A percentile compares a stretch with the other conserved stretches of the same genome.
These are phyloP conservation scores for Cornus florida DNA, from an alignment of 148 eudicot species.

Conservation along the genomic window DNA sequence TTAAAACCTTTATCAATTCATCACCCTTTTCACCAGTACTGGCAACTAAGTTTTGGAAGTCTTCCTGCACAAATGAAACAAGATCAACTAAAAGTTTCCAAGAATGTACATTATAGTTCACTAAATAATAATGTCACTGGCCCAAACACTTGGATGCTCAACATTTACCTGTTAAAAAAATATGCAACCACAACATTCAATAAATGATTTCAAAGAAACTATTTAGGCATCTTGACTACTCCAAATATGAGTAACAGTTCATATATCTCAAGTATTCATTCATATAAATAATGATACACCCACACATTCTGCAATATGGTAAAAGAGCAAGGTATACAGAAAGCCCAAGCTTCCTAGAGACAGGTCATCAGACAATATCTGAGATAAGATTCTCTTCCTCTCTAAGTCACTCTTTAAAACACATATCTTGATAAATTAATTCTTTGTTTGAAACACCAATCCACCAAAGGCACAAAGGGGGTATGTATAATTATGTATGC, in stretches of 20 bases:
- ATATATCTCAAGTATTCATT: background rate
- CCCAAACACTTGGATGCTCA: background rate
- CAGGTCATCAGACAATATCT: too few species aligned
- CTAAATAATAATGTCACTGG: background rate
- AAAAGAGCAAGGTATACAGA: background rate
- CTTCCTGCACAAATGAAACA: conserved; percentile 53
- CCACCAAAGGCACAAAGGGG: background rate
- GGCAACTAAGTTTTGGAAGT: conserved; percentile 51
- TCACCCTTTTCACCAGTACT: conserved; percentile 71
- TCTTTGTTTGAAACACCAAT: too few species aligned
- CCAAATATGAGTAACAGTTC: background rate
- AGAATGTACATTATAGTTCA: background rate
- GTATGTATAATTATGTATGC: too few species aligned
- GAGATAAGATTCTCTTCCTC: too few species aligned
- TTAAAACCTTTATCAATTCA: conserved; percentile 80
- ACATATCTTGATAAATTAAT: too few species aligned
- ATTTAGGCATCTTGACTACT: background rate
- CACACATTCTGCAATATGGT: background rate
- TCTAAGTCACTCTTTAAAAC: too few species aligned
- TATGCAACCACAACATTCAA: background rate
- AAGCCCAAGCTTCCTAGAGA: background rate
- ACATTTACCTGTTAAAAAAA: background rate
- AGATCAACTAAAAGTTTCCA: conserved; percentile 1
- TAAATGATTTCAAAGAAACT: background rate
- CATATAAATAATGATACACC: background rate